These are phyloP conservation scores for Gynandropsis gynandra DNA, from an alignment of 345 rosid species.

Conservation along the genomic window DNA sequence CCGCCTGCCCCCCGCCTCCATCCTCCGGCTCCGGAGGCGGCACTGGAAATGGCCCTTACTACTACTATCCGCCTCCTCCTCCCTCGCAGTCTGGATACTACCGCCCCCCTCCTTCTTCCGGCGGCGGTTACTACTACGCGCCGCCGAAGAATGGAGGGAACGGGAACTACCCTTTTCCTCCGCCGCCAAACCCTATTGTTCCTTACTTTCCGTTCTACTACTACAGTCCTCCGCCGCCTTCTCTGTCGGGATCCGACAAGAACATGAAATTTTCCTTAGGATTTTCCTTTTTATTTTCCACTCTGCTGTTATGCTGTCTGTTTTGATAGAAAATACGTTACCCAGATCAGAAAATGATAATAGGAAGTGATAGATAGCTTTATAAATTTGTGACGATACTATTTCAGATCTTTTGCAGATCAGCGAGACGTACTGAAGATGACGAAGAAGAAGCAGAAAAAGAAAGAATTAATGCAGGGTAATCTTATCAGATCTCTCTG, in stretches of 20 bases:
- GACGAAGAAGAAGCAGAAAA: too few relatives aligned
- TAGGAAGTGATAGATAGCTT: neutral
- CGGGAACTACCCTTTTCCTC: constrained; percentile 53
- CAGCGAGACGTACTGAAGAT: too few relatives aligned
- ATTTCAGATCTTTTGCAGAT: too few relatives aligned
- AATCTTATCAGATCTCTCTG: too few relatives aligned
- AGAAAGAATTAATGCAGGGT: too few relatives aligned
- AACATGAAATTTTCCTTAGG: constrained; percentile 8
- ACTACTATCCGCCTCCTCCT: constrained; percentile 66
- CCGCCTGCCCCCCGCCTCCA: constrained; percentile 57
- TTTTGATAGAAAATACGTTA: constrained; percentile 12
- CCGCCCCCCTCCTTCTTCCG: constrained; percentile 50
- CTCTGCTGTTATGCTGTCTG: constrained; percentile 20
- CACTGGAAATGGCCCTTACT: constrained; percentile 31
- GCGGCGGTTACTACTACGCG: constrained; percentile 47
- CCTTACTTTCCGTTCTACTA: constrained; percentile 91
- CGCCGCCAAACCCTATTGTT: constrained; percentile 96
- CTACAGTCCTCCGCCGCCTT: constrained; percentile 58
- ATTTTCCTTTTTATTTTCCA: neutral
- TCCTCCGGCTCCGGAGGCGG: constrained; percentile 40
- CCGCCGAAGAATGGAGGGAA: constrained; percentile 44
- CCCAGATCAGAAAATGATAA: too few relatives aligned
- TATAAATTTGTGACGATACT: too few relatives aligned
- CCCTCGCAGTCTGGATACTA: constrained; percentile 41
- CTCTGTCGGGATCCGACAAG: constrained; percentile 22